Evolutionary conservation across 805 yeast species (phyloP), one percentile per base, ranked within the genome.

Genomic region (Yarrowia osloensis): DNA sequence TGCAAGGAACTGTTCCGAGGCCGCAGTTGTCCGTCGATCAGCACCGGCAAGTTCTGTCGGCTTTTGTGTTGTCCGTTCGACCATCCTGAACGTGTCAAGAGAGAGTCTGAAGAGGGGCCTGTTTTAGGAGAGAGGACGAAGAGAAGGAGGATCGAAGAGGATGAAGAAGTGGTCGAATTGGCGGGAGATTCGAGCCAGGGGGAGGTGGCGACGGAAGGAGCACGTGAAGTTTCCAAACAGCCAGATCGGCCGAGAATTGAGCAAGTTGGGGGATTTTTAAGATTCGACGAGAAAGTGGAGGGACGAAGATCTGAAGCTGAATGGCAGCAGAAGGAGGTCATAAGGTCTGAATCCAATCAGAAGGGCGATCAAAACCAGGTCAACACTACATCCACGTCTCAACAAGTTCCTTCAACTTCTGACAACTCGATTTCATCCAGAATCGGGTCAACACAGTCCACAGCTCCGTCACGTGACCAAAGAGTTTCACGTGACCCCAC

Each of bases 31-130:
- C 66, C 66, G 54, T 44, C 66, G 31, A n/a, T 44, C n/a, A 12
- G 22, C 13, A 6, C 54, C 0, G 66, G 44, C 13, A 44, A 17
- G 33, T 31, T 46, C 33, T 61, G 66, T 31, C 17, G 52, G 6
- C 54, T 61, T 5, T 21, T 61, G 22, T 26, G 24, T n/a, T 61
- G 66, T 26, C 66, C 66, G 1, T 61, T 61, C 11, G 54, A 44
- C 13, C 66, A 61, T 31, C 54, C 52, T 1, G 42, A 49, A 17
- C 35, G 35, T 8, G 8, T n/a, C 13, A 54, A 54, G 4, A 24
- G 40, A 22, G 63, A 39, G 7, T 15, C 37, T 13, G 47, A 42
- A 6, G 12, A 1, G 4, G 50, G 15, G 4, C n/a, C 44, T 4
- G 28, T 17, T 7, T 5, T 4, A 8, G 37, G 19, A 1, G 39